These are phyloP conservation scores for Aquanectria penicillioides DNA, from an alignment of 2,329 filamentous ascomycete genomes.

Conservation along the genomic window DNA sequence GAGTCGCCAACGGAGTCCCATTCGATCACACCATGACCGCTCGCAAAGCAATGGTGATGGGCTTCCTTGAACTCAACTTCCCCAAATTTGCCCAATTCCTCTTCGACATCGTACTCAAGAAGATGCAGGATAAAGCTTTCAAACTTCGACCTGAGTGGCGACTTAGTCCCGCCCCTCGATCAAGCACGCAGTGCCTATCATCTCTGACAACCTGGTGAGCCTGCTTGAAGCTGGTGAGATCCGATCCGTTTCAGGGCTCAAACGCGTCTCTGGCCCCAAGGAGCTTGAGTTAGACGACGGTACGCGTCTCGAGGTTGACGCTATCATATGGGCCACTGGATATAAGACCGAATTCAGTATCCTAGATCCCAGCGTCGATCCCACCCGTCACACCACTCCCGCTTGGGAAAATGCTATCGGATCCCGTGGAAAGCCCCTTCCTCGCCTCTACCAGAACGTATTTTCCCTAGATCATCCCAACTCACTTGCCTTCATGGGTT, in stretches of 20 bases:
- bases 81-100: slow-evolving; percentile 36
- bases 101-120: slow-evolving; percentile 36
- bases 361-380: slow-evolving; percentile 41
- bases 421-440: slow-evolving; percentile 43
- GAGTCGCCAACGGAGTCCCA: slow-evolving; percentile 47
- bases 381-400: slow-evolving; percentile 35
- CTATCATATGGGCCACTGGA: slow-evolving; percentile 49
- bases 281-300: slow-evolving; percentile 45
- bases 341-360: slow-evolving; percentile 46
- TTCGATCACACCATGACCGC: slow-evolving; percentile 48
- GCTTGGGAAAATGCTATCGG: slow-evolving; percentile 37
- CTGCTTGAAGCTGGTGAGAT: slow-evolving; percentile 51
- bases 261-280: slow-evolving; percentile 35
- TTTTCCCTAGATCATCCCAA: slow-evolving; percentile 55
- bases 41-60: slow-evolving; percentile 44
- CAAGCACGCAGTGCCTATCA: slow-evolving; percentile 37
- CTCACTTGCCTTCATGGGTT: slow-evolving; percentile 55
- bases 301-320: slow-evolving; percentile 39
- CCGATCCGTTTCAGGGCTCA: slow-evolving; percentile 43
- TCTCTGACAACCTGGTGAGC: slow-evolving; percentile 42
- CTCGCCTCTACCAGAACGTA: slow-evolving; percentile 54
- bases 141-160: slow-evolving; percentile 42
- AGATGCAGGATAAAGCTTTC: slow-evolving; percentile 38
- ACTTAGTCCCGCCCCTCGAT: slow-evolving; percentile 37
- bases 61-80: slow-evolving; percentile 39